Evolutionary conservation across 1,139 yeast species (phyloP).

Genomic region (Hyphopichia fennica): DNA sequence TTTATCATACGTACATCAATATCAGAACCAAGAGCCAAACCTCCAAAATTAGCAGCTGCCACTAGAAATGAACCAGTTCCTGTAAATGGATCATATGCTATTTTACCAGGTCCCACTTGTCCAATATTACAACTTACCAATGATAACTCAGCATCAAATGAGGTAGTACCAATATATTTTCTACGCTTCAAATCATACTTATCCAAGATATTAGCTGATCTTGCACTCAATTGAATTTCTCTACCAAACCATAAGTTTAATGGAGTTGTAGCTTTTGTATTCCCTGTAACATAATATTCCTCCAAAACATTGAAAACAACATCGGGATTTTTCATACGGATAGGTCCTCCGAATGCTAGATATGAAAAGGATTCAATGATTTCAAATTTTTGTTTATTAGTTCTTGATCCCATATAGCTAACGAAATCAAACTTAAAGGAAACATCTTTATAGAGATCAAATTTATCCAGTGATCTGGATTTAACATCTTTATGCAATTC

Average conservation of each 20-base stretch:
- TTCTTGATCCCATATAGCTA: conserved; percentile 69
- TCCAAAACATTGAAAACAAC: conserved; percentile 72
- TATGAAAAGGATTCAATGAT: conserved; percentile 74
- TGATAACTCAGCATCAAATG: conserved; percentile 89
- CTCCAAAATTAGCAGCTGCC: conserved; percentile 87
- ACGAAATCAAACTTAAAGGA: conserved; percentile 83
- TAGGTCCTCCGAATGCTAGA: conserved; percentile 73
- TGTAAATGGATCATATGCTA: conserved; percentile 91
- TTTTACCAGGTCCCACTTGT: conserved; percentile 61
- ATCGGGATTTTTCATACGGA: conserved; percentile 78
- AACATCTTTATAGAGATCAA: conserved; percentile 32
- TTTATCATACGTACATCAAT: conserved; percentile 82
- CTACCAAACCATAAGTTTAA: conserved; percentile 73
- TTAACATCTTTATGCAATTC: conserved; percentile 59
- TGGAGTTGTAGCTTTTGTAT: conserved; percentile 55
- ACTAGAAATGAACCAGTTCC: conserved; percentile 96
- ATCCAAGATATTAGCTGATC: conserved; percentile 65
- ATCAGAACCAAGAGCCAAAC: conserved; percentile 81
- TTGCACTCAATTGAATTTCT: conserved; percentile 61
- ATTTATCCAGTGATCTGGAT: conserved; percentile 23
- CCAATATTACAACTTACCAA: conserved; percentile 85
- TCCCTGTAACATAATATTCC: conserved; percentile 57
- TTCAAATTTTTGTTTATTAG: conserved; percentile 52
- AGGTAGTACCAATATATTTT: conserved; percentile 91
- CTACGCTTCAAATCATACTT: conserved; percentile 79